Evolutionary conservation across 2,329 filamentous ascomycete species (phyloP), one percentile per base, ranked within the genome.

Genomic region (Penicillium brasilianum): DNA sequence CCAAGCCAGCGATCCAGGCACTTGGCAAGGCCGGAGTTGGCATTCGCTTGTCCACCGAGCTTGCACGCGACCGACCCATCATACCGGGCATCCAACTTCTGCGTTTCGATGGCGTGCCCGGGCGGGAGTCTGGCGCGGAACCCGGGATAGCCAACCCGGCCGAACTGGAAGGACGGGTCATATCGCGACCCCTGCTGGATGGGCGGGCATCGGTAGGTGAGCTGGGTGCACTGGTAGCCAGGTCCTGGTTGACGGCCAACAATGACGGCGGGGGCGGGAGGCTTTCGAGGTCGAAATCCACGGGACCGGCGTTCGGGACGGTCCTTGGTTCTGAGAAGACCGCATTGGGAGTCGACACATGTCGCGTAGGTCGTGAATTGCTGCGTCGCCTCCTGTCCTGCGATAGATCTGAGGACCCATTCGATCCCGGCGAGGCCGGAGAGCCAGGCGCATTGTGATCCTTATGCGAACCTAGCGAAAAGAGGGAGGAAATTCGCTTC

Each of bases 1-100:
- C 78, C 65, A 87, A 78, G 8, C 85, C 85, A 6, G 85, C 81
- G 60, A 88, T 83, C 86, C 86, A 88, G 11, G 86, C 85, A 58
- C 71, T 72, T 11, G 76, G 73, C 49, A 78, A 67, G 20, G 78
- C 77, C 3, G 74, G 69, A 16, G 60, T 65, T 5, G 59, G 51
- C 41, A 66, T 48, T 28, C 72, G 66, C 58, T 66, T 72, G 65
- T 69, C 77, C 61, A 71, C 71, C 61, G 69, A 78, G 69, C 60
- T 72, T 46, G 68, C 71, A 43, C 72, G 71, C 57, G 69, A 69
- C 43, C 76, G 76, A n/a, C 76, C 77, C 8, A 76, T 74, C 51
- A 81, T 71, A 7, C 78, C 77, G 1, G 79, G 76, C 57, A 82
- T 72, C 80, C 80, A 82, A 66, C 78, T 81, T 59, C 74, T 75